Conservation (phyloP, 1,284 basidiomycete species). For the Cryptococcus sp. region DNA sequence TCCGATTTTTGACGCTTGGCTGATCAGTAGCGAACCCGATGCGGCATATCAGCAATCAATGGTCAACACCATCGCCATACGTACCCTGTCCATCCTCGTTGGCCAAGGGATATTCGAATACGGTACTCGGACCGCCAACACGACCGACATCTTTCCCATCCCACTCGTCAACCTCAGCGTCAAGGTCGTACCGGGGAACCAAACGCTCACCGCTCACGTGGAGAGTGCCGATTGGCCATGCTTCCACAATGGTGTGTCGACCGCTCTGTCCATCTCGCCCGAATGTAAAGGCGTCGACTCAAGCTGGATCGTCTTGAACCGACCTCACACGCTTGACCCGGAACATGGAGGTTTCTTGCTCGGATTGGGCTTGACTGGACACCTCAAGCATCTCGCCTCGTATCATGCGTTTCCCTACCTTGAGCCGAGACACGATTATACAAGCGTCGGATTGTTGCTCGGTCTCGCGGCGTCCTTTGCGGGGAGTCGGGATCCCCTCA, state of each 20-base stretch:
- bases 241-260: slow-evolving; percentile 95
- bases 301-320: slow-evolving; percentile 91
- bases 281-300: slow-evolving; percentile 73
- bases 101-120: slow-evolving; percentile 77
- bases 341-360: slow-evolving; percentile 93
- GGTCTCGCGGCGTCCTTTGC: slow-evolving; percentile 86
- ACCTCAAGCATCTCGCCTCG: slow-evolving; percentile 77
- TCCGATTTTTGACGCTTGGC: neutral
- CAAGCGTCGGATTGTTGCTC: slow-evolving; percentile 85
- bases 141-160: slow-evolving; percentile 68
- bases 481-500: slow-evolving; percentile 78
- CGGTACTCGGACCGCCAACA: slow-evolving; percentile 63
- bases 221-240: slow-evolving; percentile 86
- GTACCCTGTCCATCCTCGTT: slow-evolving; percentile 76
- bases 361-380: slow-evolving; percentile 85
- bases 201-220: slow-evolving; percentile 52
- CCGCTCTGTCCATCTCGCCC: slow-evolving; percentile 74
- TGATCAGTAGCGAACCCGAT: slow-evolving; percentile 25
- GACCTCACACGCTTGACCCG: slow-evolving; percentile 74
- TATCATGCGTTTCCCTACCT: slow-evolving; percentile 81
- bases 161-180: slow-evolving; percentile 74
- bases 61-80: slow-evolving; percentile 69
- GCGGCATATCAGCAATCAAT: slow-evolving; percentile 65
- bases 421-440: slow-evolving; percentile 89
- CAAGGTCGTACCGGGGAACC: slow-evolving; percentile 54